phyloP scores from a whole-genome alignment of 1,284 basidiomycete genomes.

The Cryptococcus depauperatus region DNA sequence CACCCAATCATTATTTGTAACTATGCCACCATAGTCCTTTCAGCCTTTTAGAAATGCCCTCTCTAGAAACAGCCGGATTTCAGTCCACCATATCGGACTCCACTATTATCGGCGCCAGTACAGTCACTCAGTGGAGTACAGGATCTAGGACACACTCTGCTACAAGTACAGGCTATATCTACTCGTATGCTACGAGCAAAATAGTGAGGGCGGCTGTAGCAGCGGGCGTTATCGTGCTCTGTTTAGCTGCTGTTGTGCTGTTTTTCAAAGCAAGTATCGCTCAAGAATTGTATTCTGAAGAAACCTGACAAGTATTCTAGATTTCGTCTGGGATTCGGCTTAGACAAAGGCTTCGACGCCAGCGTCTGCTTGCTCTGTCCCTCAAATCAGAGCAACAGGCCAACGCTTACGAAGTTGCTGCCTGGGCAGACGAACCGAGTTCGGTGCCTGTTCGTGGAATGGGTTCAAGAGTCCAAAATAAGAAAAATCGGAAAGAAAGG shows the following conservation, averaged over 20 bases:
- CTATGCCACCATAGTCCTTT: background rate
- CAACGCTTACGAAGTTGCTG: constrained; percentile 39
- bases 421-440: constrained; percentile 38
- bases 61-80: constrained; percentile 11
- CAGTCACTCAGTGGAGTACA: background rate
- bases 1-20: too few relatives aligned
- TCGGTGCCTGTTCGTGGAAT: constrained; percentile 19
- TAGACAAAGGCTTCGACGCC: constrained; percentile 28
- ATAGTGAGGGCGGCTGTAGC: constrained; percentile 39
- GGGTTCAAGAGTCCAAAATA: constrained; percentile 8
- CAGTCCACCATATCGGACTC: constrained; percentile 4
- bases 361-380: constrained; percentile 18
- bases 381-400: constrained; percentile 30
- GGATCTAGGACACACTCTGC: background rate
- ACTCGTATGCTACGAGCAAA: constrained; percentile 28
- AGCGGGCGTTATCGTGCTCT: constrained; percentile 38
- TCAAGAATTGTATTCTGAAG: background rate
- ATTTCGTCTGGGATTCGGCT: constrained; percentile 35
- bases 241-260: constrained; percentile 26
- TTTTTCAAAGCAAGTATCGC: constrained; percentile 34
- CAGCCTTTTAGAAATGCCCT: constrained; percentile 11
- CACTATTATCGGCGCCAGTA: background rate
- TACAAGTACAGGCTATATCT: constrained; percentile 13
- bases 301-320: constrained; percentile 14
- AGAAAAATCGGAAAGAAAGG: constrained; percentile 18